phyloP scores from a whole-genome alignment of 2,329 filamentous ascomycete genomes.

The Dactylellina drechsleri region DNA sequence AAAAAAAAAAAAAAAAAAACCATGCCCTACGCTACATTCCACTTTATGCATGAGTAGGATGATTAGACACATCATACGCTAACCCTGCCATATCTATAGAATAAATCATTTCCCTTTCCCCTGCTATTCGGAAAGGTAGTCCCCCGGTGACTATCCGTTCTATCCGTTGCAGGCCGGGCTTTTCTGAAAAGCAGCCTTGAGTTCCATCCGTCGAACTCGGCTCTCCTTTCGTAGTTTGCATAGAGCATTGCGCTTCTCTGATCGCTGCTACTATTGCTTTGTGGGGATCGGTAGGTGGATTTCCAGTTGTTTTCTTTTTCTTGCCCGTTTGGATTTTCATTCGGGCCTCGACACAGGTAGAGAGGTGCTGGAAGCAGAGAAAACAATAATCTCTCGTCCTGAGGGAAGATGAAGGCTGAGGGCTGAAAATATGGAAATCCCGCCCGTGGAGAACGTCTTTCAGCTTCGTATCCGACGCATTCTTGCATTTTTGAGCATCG shows the following conservation, averaged over 20 bases:
- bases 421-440: slow-evolving; percentile 33
- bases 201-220: slow-evolving; percentile 52
- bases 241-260: slow-evolving; percentile 20
- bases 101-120: slow-evolving; percentile 33
- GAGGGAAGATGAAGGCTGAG: slow-evolving; percentile 22
- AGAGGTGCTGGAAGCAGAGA: slow-evolving; percentile 19
- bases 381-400: slow-evolving; percentile 23
- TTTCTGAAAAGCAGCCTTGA: slow-evolving; percentile 37
- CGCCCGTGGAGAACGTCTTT: slow-evolving; percentile 38
- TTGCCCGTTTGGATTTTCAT: slow-evolving; percentile 11
- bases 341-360: slow-evolving; percentile 3
- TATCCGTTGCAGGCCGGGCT: slow-evolving; percentile 47
- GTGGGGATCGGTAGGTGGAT: slow-evolving; percentile 47
- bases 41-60: slow-evolving; percentile 51
- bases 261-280: slow-evolving; percentile 17
- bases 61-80: slow-evolving; percentile 53
- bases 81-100: slow-evolving; percentile 47
- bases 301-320: slow-evolving; percentile 13
- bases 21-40: slow-evolving; percentile 52
- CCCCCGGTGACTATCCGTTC: slow-evolving; percentile 45
- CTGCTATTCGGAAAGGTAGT: slow-evolving; percentile 27
- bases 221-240: slow-evolving; percentile 13
- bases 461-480: slow-evolving; percentile 32
- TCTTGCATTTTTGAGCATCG: slow-evolving; percentile 16
- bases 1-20: slow-evolving; percentile 41